Evolutionary conservation across 805 yeast species (phyloP).

Genomic region (Ascoidea rubescens): DNA sequence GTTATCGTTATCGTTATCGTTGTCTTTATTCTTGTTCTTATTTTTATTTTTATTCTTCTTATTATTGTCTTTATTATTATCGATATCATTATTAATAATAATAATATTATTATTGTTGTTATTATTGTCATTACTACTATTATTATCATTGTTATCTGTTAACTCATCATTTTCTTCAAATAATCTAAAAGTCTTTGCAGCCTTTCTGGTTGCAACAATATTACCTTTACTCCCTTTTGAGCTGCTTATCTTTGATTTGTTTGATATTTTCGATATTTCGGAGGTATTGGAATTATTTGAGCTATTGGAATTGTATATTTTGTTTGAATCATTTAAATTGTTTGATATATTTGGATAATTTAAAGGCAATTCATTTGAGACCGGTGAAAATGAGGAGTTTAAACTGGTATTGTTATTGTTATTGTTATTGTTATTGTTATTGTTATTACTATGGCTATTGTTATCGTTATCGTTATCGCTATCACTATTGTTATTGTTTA

Average conservation of each 20-base stretch:
- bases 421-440: background rate
- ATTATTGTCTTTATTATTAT: background rate
- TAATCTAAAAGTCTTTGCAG: background rate
- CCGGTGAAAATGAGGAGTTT: no score
- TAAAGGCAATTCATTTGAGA: no score
- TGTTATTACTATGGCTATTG: background rate
- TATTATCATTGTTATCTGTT: background rate
- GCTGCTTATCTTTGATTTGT: no score
- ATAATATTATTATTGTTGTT: background rate
- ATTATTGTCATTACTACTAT: background rate
- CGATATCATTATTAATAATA: background rate
- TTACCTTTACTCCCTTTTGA: no score
- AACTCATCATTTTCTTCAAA: background rate
- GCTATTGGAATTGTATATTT: no score
- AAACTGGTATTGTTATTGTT: background rate
- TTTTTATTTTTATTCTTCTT: slow-evolving; percentile 15
- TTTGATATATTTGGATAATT: no score
- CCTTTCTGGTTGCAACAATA: background rate
- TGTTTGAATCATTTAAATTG: no score
- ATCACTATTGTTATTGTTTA: background rate
- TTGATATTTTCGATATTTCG: no score
- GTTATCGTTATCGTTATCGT: slow-evolving; percentile 15
- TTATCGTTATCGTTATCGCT: background rate
- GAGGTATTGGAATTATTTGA: no score
- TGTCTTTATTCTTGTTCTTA: slow-evolving; percentile 19